phyloP scores from a whole-genome alignment of 345 rosid genomes.

The Gossypium mustelinum region DNA sequence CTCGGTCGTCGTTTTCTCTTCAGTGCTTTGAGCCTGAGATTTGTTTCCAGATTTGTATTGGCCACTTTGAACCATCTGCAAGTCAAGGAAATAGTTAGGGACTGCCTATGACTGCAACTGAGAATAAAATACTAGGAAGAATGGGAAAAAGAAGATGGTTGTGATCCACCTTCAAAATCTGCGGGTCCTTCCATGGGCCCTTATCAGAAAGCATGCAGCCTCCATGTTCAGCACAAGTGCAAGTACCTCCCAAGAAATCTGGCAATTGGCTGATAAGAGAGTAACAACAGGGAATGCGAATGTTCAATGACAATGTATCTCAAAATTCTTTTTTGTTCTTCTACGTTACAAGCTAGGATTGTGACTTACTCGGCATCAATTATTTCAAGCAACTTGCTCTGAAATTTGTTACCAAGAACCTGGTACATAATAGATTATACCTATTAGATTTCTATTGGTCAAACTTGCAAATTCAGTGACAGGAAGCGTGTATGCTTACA shows the following conservation, averaged over 20 bases:
- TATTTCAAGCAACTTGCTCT: slow-evolving; percentile 90
- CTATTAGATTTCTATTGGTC: slow-evolving; percentile 15
- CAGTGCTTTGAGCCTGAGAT: slow-evolving; percentile 23
- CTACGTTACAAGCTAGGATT: neutral
- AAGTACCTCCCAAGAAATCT: slow-evolving; percentile 83
- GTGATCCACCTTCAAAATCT: slow-evolving; percentile 57
- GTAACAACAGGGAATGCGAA: slow-evolving; percentile 10
- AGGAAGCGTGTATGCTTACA: slow-evolving; percentile 39
- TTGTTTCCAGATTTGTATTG: slow-evolving; percentile 57
- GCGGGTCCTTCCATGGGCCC: slow-evolving; percentile 88
- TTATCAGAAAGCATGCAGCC: slow-evolving; percentile 94
- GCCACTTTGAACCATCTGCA: slow-evolving; percentile 72
- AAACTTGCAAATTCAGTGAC: neutral
- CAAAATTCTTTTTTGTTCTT: neutral
- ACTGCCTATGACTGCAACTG: neutral
- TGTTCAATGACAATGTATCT: neutral
- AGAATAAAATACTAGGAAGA: neutral
- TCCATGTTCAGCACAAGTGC: slow-evolving; percentile 79
- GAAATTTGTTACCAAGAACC: slow-evolving; percentile 95
- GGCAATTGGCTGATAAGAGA: slow-evolving; percentile 66
- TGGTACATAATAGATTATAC: slow-evolving; percentile 22
- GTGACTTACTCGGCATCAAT: slow-evolving; percentile 63
- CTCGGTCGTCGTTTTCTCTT: slow-evolving; percentile 49
- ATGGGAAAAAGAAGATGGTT: neutral
- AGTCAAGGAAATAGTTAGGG: slow-evolving; percentile 8